These are phyloP conservation scores for Fragosphaeria purpurea DNA, from an alignment of 2,329 filamentous ascomycete genomes.

Conservation along the genomic window DNA sequence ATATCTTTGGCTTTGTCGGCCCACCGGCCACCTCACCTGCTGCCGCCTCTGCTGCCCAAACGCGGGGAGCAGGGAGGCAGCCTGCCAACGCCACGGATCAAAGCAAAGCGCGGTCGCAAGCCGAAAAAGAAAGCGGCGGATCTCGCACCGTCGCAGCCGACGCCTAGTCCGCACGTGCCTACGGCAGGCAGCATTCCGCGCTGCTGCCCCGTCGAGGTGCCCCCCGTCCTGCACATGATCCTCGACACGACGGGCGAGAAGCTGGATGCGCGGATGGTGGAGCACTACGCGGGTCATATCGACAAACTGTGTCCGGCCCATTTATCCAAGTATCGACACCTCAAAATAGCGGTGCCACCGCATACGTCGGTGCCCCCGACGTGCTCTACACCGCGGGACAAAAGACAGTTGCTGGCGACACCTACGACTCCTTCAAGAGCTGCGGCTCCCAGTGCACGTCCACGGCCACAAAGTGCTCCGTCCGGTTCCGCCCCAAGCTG, in stretches of 20 bases:
- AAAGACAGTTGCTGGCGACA: background rate
- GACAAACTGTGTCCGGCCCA: slow-evolving; percentile 6
- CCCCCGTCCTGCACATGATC: slow-evolving; percentile 10
- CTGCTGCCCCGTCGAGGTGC: slow-evolving; percentile 12
- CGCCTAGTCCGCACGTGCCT: background rate
- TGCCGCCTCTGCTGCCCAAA: background rate
- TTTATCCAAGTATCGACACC: slow-evolving; percentile 2
- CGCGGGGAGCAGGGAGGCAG: background rate
- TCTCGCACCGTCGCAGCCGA: too few relatives aligned
- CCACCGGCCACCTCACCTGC: background rate
- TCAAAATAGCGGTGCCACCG: background rate
- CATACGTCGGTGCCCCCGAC: too few relatives aligned
- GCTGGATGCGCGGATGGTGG: slow-evolving; percentile 10
- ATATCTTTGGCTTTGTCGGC: background rate
- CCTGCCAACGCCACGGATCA: background rate
- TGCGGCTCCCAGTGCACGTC: too few relatives aligned
- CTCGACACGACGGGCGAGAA: slow-evolving; percentile 6
- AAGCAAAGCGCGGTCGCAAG: too few relatives aligned
- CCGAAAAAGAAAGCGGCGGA: too few relatives aligned
- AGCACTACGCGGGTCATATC: slow-evolving; percentile 3
- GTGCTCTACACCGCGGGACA: too few relatives aligned
- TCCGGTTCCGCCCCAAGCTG: too few relatives aligned
- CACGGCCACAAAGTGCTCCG: too few relatives aligned
- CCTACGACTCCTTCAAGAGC: too few relatives aligned
- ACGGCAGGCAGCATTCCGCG: background rate